Evolutionary conservation across 208 protist species (phyloP), one percentile per base, ranked within the genome.

Genomic region (Acanthamoeba lugdunensis): DNA sequence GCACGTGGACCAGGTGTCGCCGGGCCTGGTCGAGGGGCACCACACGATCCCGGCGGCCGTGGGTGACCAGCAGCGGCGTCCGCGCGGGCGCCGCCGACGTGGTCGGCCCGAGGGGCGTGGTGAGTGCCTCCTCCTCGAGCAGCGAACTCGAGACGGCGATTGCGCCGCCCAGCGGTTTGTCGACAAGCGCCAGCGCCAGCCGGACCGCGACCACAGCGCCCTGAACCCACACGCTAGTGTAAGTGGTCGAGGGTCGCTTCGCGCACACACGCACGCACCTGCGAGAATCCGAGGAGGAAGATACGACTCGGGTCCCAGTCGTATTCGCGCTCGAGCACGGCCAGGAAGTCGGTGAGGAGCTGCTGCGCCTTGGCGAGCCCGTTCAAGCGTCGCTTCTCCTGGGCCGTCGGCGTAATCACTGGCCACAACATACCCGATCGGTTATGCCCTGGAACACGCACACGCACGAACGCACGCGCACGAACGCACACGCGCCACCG

Each of bases 261-360:
- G 56, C 33, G 16, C 37, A 56, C 52, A 56, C 52, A 16, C 52
- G 7, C 52, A 56, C 52, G 48, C 4, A 90, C 84, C 84, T 90
- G 84, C 6, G 84, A 90, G 84, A 90, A 90, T 23, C 84, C 84
- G 30, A 90, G 58, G 6, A 90, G 25, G 84, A 90, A 90, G 54
- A 90, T 23, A 13, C 84, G 84, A 52, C 25, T 33, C 7, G 25
- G 9, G 0, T 67, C 58, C 84, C 84, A 90, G 45, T 21, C 84
- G 58, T 90, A 73, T 16, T 90, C 41, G n/a, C n/a, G 16, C 37
- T 69, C 58, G 33, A 90, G 84, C 8, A 73, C 61, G 28, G 16
- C 41, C 84, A 90, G 21, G 37, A 90, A 67, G 21, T 75, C 58
- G n/a, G 52, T 73, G 30, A 90, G 23, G 4, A 75, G 33, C 18